Percentiles rank a stretch among this genome's conserved stretches.
phyloP scores from a whole-genome alignment of 73 alveolate genomes.

The Symbiodinium natans region DNA sequence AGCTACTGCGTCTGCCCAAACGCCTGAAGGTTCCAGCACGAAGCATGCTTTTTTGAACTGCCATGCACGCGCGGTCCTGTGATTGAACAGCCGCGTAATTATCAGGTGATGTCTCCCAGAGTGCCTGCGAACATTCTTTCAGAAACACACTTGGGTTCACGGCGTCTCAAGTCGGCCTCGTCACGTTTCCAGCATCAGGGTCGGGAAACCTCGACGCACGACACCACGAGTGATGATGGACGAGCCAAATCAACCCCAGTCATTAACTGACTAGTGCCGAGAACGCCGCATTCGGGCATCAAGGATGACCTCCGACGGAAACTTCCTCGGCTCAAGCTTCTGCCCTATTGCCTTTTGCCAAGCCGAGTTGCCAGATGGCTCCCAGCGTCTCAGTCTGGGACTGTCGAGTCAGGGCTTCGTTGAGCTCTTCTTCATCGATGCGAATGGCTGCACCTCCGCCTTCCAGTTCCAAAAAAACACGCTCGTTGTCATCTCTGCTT shows the following conservation, averaged over 20 bases:
- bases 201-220: conserved; percentile 38
- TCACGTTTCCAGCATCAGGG: conserved; percentile 54
- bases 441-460: conserved; percentile 59
- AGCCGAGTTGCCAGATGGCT: not conserved
- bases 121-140: conserved; percentile 19
- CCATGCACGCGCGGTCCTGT: conserved; percentile 63
- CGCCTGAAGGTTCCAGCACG: not conserved
- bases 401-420: conserved; percentile 40
- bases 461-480: too few species aligned
- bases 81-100: conserved; percentile 60
- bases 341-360: not conserved
- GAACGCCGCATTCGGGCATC: conserved; percentile 60
- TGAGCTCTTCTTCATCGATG: conserved; percentile 6
- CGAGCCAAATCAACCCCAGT: not conserved
- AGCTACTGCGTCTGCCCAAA: not conserved
- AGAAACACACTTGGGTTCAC: not conserved
- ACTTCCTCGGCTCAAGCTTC: conserved; percentile 18
- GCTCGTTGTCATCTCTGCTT: too few species aligned
- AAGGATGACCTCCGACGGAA: conserved; percentile 65
- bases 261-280: not conserved
- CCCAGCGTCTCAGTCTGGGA: not conserved
- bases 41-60: not conserved
- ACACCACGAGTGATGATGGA: not conserved
- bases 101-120: conserved; percentile 79
- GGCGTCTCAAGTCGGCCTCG: too few species aligned